A percentile compares a stretch with the other conserved stretches of the same genome.
Conservation (phyloP, 2,329 filamentous ascomycete genomes). For the Kalmusia sp. region DNA sequence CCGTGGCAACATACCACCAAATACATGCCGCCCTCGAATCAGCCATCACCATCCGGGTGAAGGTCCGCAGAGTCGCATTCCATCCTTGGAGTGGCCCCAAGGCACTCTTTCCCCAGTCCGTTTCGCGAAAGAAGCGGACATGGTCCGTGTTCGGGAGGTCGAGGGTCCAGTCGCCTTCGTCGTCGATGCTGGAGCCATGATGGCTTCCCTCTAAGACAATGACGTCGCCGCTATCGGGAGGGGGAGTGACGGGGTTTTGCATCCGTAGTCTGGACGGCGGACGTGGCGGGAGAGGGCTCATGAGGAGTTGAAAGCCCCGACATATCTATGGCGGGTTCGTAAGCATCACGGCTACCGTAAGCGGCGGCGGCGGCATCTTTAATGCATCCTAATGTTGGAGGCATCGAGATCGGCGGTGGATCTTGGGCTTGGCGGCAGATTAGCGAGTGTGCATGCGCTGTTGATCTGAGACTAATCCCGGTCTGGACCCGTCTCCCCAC, state of each 20-base stretch:
- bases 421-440: too few relatives aligned
- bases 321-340: neutral
- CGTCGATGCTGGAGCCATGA: neutral
- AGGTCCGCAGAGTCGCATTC: conserved; percentile 36
- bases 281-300: neutral
- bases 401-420: too few relatives aligned
- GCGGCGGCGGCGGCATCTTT: neutral
- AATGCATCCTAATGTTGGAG: too few relatives aligned
- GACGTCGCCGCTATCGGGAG: neutral
- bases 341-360: neutral
- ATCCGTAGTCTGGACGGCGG: neutral
- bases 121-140: conserved; percentile 40
- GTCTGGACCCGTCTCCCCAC: too few relatives aligned
- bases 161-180: conserved; percentile 32
- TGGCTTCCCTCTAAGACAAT: neutral
- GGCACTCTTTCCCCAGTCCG: conserved; percentile 33
- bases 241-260: conserved; percentile 1
- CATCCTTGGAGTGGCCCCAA: conserved; percentile 35
- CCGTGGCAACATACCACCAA: conserved; percentile 34
- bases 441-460: too few relatives aligned
- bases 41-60: conserved; percentile 38
- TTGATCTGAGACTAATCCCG: too few relatives aligned
- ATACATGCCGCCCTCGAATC: conserved; percentile 42
- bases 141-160: conserved; percentile 38
- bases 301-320: neutral